A percentile compares a stretch with the other conserved stretches of the same genome.
Evolutionary conservation across 1,139 yeast species (phyloP).

Genomic region (Candida sp.): DNA sequence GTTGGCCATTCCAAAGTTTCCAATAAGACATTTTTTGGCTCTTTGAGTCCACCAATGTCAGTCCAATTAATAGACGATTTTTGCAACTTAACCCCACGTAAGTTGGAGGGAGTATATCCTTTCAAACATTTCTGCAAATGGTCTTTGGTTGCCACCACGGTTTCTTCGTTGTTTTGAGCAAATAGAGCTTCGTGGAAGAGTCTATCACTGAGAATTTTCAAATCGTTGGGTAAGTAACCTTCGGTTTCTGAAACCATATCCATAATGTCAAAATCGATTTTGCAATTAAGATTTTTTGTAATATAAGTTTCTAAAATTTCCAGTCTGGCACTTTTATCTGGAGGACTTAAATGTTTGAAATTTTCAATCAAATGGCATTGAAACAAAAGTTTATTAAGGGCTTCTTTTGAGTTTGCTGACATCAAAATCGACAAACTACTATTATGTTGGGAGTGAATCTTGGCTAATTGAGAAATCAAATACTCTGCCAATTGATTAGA

Average conservation of each 20-base stretch:
- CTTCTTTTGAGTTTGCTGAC: conserved; percentile 62
- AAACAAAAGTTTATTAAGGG: conserved; percentile 58
- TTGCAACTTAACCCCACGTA: conserved; percentile 84
- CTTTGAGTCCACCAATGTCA: conserved; percentile 84
- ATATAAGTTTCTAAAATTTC: conserved; percentile 50
- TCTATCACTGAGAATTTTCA: conserved; percentile 70
- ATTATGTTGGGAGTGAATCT: conserved; percentile 31
- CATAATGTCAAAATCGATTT: conserved; percentile 49
- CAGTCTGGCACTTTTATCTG: conserved; percentile 61
- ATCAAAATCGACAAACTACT: conserved; percentile 54
- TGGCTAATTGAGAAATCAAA: conserved; percentile 36
- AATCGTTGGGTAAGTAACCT: conserved; percentile 84
- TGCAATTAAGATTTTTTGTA: conserved; percentile 23
- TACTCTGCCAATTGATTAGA: conserved; percentile 57
- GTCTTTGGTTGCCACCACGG: conserved; percentile 16
- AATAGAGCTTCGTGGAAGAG: conserved; percentile 66
- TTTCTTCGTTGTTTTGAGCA: conserved; percentile 14
- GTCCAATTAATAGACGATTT: conserved; percentile 76
- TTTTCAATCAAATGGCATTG: conserved; percentile 73
- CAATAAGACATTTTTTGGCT: conserved; percentile 70
- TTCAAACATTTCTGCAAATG: conserved; percentile 57
- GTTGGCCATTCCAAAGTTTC: conserved; percentile 99
- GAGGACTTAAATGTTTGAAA: conserved; percentile 60
- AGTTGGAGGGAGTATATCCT: conserved; percentile 74
- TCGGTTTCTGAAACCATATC: conserved; percentile 82